Evolutionary conservation across 2,329 filamentous ascomycete genomes (phyloP).

Genomic region (Colletotrichum lupini): DNA sequence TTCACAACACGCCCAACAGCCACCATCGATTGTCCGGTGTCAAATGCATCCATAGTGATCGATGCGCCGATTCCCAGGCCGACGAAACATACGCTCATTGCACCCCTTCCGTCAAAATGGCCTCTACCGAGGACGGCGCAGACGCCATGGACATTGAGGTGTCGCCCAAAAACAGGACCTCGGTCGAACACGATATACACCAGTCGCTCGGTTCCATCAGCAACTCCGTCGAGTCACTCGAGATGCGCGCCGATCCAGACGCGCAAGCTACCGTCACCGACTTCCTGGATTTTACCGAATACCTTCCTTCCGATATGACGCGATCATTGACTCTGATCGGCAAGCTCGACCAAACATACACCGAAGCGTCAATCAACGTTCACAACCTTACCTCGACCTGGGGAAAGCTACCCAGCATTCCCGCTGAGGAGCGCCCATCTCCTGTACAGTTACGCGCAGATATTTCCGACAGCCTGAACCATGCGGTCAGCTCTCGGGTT

Average conservation of each 20-base stretch:
- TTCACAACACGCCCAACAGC: background rate
- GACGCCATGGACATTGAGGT: slow-evolving; percentile 45
- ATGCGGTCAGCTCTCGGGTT: slow-evolving; percentile 65
- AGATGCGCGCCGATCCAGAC: slow-evolving; percentile 71
- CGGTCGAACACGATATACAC: slow-evolving; percentile 43
- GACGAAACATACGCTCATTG: background rate
- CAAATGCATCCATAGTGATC: slow-evolving; percentile 17
- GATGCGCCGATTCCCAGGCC: background rate
- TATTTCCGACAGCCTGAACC: slow-evolving; percentile 68
- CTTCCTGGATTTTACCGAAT: slow-evolving; percentile 77
- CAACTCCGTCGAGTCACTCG: slow-evolving; percentile 56
- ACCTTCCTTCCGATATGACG: slow-evolving; percentile 74
- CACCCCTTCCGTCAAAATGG: slow-evolving; percentile 35
- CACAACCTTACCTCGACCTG: slow-evolving; percentile 68
- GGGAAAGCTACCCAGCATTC: slow-evolving; percentile 63
- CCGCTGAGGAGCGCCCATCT: slow-evolving; percentile 58
- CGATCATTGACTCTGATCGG: slow-evolving; percentile 74
- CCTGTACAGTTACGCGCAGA: slow-evolving; percentile 65
- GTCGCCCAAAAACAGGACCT: slow-evolving; percentile 48
- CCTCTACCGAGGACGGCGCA: slow-evolving; percentile 33
- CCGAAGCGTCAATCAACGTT: slow-evolving; percentile 64
- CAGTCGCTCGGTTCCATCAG: slow-evolving; percentile 45
- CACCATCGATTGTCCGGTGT: background rate
- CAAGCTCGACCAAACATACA: slow-evolving; percentile 70
- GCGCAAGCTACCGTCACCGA: slow-evolving; percentile 77